Base-by-base conservation (phyloP, 345 rosid species). In the Brassica rapa region DNA sequence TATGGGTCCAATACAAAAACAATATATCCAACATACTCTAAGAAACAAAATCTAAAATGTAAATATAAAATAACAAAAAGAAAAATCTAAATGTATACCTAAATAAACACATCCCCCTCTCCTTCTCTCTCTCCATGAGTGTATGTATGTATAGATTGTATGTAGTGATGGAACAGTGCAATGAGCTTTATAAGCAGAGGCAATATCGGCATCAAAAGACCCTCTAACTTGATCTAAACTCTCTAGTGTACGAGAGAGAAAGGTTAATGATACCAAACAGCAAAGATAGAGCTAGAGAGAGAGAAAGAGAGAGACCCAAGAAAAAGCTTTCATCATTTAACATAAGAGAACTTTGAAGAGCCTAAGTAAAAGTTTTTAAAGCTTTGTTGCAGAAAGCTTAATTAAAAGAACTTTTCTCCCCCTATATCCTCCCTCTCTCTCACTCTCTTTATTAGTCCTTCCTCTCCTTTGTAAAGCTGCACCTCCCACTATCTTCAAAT, bases 351-450 rank as follows among this genome's bases (percentile, higher is more conserved):
- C 76, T 75, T 71, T 77, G 81, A 71, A 81, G 76, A 71, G 77
- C 27, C 74, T 72, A 68, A 64, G 71, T 75, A 81, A 83, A 89
- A 86, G 86, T 83, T 74, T 83, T 69, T 74, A 83, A 89, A 87
- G 91, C 84, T 37, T 86, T 83, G 84, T 83, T 68, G 87, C 90
- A 85, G 92, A 87, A 90, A 90, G 92, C 91, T 82, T 83, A 55
- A 71, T 83, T 83, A 46, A 72, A 62, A 69, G 72, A 82, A 82
- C 89, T 82, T 89, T 87, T 66, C 66, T 63, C 77, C 64, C 67
- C 27, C 61, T 68, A 43, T 66, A 27, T 69, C 24, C 67, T 66
- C 57, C 24, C 67, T 59, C 73, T 67, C 29, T 59, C 75, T 68
- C 37, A 46, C 76, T 82, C 71, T 71, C 76, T 70, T 74, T 72